Base-by-base conservation (phyloP, 2,329 filamentous ascomycete species). In the Xylaria sp. region DNA sequence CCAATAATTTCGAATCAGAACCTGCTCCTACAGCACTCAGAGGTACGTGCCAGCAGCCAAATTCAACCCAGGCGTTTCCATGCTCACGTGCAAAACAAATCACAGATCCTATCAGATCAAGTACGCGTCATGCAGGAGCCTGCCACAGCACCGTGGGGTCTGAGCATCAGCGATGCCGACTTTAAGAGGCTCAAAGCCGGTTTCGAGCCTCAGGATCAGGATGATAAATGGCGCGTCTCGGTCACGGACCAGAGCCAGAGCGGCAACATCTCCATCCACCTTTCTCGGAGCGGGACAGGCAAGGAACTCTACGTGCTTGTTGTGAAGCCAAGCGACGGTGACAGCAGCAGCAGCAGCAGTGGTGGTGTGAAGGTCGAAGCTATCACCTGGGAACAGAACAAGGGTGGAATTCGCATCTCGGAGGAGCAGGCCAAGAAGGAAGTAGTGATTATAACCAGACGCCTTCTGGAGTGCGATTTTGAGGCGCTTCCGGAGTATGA, bases 381-480 rank as follows among this genome's bases (percentile, higher is more conserved):
- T 38, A 60, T 60, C 24, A 57, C 57, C 17, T 60, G 57, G 54
- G 54, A 57, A 46, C 47, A 53, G 8, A 52, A 54, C 48, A 54
- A 52, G 11, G 50, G 24, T 21, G 45, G 49, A 17, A 49, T 54
- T 21, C 54, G 34, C 41, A 52, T 45, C 43, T 44, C 43, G 7
- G 54, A 50, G 18, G 51, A 57, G 44, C 51, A 60, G 48, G 57
- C 51, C 20, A 43, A 57, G 51, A 54, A 52, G 45, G 54, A 57
- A 44, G 51, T 43, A 2, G 51, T 57, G 8, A 44, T 55, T 29
- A 34, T 60, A 26, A 18, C 29, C 40, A 52, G 54, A 52, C 24
- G 51, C 20, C 29, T 45, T 18, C 43, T 57, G 7, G 17, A 39
- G 3, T 57, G 54, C 48, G 42, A 51, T 39, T 60, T 60, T 41